Conservation (phyloP, 2,329 filamentous ascomycete species). For the Diaporthe amygdali region DNA sequence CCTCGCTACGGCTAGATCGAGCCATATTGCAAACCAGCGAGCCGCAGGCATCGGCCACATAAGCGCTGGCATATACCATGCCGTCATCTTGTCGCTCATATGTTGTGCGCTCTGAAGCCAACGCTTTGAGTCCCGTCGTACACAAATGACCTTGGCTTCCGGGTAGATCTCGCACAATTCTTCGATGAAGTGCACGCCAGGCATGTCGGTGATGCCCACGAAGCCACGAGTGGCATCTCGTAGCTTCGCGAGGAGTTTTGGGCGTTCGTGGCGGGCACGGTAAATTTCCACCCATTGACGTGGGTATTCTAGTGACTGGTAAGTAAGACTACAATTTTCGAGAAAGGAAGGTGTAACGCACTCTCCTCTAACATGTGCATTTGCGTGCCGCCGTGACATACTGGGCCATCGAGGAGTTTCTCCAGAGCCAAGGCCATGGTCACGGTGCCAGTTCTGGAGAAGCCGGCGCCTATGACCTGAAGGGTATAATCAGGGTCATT, state of each 20-base stretch:
- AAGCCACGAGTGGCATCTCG: background rate
- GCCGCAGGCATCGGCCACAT: background rate
- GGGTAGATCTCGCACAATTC: slow-evolving; percentile 7
- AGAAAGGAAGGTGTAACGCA: background rate
- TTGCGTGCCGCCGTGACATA: background rate
- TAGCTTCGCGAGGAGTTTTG: background rate
- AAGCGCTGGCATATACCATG: background rate
- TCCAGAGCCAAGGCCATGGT: slow-evolving; percentile 2
- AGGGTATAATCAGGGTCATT: background rate
- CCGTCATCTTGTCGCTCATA: slow-evolving; percentile 7
- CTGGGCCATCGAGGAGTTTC: background rate
- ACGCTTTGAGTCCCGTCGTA: background rate
- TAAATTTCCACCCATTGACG: background rate
- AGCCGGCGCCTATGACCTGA: slow-evolving; percentile 8
- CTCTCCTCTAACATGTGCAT: background rate
- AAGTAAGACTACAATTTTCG: background rate
- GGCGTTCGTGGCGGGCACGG: background rate
- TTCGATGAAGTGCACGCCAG: background rate
- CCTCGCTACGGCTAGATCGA: background rate
- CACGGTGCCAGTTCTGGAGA: background rate
- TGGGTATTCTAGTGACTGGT: background rate
- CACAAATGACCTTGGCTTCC: background rate
- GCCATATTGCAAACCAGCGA: background rate
- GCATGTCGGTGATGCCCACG: slow-evolving; percentile 7
- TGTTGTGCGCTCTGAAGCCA: background rate